Evolutionary conservation across 805 yeast species (phyloP).

Genomic region (Hanseniaspora valbyensis): DNA sequence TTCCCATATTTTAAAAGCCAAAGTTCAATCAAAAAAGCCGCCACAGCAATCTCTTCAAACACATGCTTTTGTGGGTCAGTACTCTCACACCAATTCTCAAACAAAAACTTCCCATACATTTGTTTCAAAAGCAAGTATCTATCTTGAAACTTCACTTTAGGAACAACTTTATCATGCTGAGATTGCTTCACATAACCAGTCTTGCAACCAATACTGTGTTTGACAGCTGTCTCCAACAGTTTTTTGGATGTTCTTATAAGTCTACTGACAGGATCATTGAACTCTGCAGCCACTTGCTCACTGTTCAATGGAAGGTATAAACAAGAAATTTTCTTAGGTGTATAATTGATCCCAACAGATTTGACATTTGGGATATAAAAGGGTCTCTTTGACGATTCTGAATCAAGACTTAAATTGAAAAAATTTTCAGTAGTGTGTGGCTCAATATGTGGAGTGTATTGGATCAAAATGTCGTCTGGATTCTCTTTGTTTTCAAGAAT

Average conservation of each 20-base stretch:
- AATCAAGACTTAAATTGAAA: background rate
- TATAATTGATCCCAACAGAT: conserved; percentile 61
- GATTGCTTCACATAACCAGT: conserved; percentile 82
- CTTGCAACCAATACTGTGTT: conserved; percentile 75
- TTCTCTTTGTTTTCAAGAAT: conserved; percentile 30
- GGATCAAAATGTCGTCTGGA: conserved; percentile 41
- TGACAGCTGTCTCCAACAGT: conserved; percentile 63
- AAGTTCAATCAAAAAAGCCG: conserved; percentile 80
- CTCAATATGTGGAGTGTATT: conserved; percentile 68
- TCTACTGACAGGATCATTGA: conserved; percentile 40
- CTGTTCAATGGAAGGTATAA: conserved; percentile 59
- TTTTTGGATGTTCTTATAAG: conserved; percentile 73
- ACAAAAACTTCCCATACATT: conserved; percentile 63
- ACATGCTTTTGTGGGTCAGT: conserved; percentile 95
- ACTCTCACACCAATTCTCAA: conserved; percentile 80
- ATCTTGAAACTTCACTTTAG: conserved; percentile 72
- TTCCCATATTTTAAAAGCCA: conserved; percentile 40
- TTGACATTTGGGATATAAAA: conserved; percentile 80
- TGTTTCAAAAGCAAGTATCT: conserved; percentile 69
- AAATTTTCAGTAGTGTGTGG: background rate
- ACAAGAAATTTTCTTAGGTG: conserved; percentile 43
- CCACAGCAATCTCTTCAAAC: conserved; percentile 90
- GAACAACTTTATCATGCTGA: conserved; percentile 75
- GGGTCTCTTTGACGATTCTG: conserved; percentile 50
- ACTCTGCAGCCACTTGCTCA: conserved; percentile 17